Conservation (phyloP, 495 filamentous ascomycete genomes). For the Penicillium longicatenatum region DNA sequence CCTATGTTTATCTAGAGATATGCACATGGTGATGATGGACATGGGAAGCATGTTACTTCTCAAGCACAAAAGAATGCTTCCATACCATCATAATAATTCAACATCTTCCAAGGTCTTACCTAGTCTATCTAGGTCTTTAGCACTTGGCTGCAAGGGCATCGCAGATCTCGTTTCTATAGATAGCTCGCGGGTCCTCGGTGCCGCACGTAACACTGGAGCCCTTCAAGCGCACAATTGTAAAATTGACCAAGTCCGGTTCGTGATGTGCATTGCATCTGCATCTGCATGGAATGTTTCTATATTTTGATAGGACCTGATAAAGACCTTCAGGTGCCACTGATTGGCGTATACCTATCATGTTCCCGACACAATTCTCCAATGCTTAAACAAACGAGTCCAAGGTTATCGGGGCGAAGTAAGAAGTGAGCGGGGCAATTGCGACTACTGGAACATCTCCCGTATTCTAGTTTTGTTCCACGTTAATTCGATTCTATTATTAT, state of each 20-base stretch:
- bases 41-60: too few species aligned
- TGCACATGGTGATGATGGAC: too few species aligned
- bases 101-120: too few species aligned
- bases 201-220: slow-evolving; percentile 4
- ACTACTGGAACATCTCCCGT: not conserved
- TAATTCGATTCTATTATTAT: slow-evolving; percentile 1
- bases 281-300: slow-evolving; percentile 10
- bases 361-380: not conserved
- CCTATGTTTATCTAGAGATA: too few species aligned
- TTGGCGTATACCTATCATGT: too few species aligned
- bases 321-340: not conserved
- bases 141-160: not conserved
- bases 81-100: too few species aligned
- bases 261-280: slow-evolving; percentile 6
- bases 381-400: not conserved
- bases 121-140: not conserved
- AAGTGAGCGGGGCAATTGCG: not conserved
- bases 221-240: slow-evolving; percentile 3
- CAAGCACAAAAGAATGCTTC: too few species aligned
- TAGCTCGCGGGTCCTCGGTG: not conserved
- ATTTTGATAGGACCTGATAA: not conserved
- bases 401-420: not conserved
- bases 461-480: slow-evolving; percentile 3
- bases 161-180: slow-evolving; percentile 8
- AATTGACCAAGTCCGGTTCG: slow-evolving; percentile 3